Evolutionary conservation across 1,284 basidiomycete genomes (phyloP), one percentile per base, ranked within the genome.

Genomic region (Leucoagaricus sp.): DNA sequence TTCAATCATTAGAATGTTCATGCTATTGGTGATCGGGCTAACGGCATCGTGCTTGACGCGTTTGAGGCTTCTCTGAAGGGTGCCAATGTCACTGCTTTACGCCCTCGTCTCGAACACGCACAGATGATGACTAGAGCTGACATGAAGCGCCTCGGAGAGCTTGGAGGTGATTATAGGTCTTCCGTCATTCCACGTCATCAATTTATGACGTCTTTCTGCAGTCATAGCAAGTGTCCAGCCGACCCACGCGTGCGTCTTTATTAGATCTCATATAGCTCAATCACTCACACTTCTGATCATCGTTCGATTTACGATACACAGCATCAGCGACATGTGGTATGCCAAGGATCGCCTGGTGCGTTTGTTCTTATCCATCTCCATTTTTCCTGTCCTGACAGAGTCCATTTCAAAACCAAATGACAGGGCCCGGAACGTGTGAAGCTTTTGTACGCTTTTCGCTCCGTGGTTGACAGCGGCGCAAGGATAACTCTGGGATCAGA

Each of bases 11-110:
- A 93, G 89, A 94, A 94, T 65, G 85, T 93, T 9, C 94, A 96
- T 72, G 91, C 91, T 10, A 95, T 97, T 41, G 95, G 95, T 9
- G 95, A 97, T 71, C 83, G 89, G 48, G 94, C 94, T 31, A 96
- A 96, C 67, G 81, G 86, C 26, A 79, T 94, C 40, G 87, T 96
- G 10, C 72, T 97, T 26, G 86, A 95, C 67, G 85, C 86, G 0
- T 94, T 95, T 63, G 91, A 94, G 70, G 75, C 77, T 15, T 82
- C 85, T 1, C 70, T 92, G 44, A 69, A 78, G 47, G 79, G 80
- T 23, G 76, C 75, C 19, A 81, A 87, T 63, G 82, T 88, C 12
- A 78, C 79, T 31, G 79, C 82, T n/a, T 73, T 86, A 44, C 79
- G 94, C 38, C 87, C 92, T 49, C 84, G 95, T 21, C 81, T 97